Conservation (phyloP, 768 basidiomycete genomes). For the Exidia glandulosa region DNA sequence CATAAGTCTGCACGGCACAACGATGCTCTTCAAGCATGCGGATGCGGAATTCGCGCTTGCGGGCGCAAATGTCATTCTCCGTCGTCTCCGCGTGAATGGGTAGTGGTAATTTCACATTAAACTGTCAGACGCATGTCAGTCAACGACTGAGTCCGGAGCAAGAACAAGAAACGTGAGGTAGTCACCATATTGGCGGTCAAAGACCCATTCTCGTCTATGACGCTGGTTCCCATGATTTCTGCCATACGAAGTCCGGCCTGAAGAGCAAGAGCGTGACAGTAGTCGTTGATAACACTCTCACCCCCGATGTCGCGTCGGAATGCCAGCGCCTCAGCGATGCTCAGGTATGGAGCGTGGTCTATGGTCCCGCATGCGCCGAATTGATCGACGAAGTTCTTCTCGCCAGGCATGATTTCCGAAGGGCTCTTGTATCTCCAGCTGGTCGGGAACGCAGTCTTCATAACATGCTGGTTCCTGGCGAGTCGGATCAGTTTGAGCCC, state of each 20-base stretch:
- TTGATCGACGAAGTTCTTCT: background rate
- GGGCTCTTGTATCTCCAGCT: constrained; percentile 30
- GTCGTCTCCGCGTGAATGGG: background rate
- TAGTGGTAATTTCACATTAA: background rate
- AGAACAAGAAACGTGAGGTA: background rate
- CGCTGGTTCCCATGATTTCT: constrained; percentile 45
- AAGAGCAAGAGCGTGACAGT: constrained; percentile 59
- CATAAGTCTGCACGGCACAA: background rate
- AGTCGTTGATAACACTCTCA: constrained; percentile 56
- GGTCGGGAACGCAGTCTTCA: constrained; percentile 50
- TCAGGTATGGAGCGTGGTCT: constrained; percentile 43
- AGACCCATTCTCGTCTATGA: constrained; percentile 44
- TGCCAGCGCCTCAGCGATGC: constrained; percentile 44
- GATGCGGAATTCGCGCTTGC: background rate
- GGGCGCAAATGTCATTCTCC: background rate
- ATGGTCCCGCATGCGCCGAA: constrained; percentile 51
- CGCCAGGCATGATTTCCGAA: constrained; percentile 17
- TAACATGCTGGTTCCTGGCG: constrained; percentile 52
- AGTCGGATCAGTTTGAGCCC: background rate
- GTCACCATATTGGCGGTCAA: constrained; percentile 63
- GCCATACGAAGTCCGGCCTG: constrained; percentile 53
- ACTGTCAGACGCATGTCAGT: background rate
- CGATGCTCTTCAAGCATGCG: background rate
- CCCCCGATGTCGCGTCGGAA: constrained; percentile 70
- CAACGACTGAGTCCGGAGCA: background rate